Base-by-base conservation (phyloP, 2,329 filamentous ascomycete genomes). In the Trichophyton schoenleinii region DNA sequence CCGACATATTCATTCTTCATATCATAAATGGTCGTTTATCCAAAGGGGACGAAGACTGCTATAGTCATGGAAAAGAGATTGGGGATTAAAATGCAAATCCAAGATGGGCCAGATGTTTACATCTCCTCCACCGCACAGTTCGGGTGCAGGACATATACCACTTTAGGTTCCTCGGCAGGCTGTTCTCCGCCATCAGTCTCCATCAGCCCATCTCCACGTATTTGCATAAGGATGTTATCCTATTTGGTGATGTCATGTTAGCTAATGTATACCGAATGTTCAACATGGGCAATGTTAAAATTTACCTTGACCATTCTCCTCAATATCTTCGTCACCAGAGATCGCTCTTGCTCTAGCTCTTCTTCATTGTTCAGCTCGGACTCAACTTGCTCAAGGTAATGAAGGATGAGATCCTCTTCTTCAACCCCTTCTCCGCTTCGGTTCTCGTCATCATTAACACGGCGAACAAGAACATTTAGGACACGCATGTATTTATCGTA, bases 401-500 rank as follows among this genome's bases (percentile, higher is more conserved):
- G 96, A 58, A 89, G 77, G 36, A 95, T 75, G 36, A 99, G 79
- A 52, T 87, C 86, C 60, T 95, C 87, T 66, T 89, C 86, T 63
- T 91, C 87, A 9, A 96, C 86, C 61, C 94, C 94, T 67, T 96
- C 89, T 46, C 89, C 89, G 0, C 79, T 83, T 9, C 80, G 78
- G 5, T 80, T 74, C 74, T 97, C 91, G 68, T 95, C 90, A 61
- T 92, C 87, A 67, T 87, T 89, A 68, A 99, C 85, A 25, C 87
- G 85, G 66, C 86, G 83, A 34, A 96, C 88, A 55, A 99, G 80
- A 69, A 89, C 76, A 72, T 95, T 96, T 63, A 96, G 83, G 73
- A 97, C 96, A 69, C 83, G 82, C 72, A 92, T 88, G 75, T 95
- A 99, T 74, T 95, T 94, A 69, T 97, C 92, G 70, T 95, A 95